Evolutionary conservation across 441 rosid genomes (phyloP).

Genomic region (Flueggea neowawraea): DNA sequence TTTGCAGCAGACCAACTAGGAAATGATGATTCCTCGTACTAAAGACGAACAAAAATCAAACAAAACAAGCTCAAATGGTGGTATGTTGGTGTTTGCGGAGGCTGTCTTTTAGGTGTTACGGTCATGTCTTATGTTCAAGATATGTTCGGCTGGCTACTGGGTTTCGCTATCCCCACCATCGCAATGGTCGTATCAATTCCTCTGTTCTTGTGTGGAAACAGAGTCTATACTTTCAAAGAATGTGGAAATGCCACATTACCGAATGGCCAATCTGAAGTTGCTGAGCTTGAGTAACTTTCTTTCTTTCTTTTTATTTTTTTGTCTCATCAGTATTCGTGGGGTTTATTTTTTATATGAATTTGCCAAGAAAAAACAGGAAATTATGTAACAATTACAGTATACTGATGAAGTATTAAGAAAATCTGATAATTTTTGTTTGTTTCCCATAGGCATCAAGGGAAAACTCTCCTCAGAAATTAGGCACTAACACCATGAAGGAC

Average conservation of each 20-base stretch:
- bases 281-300: slow-evolving; percentile 74
- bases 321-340: too few species aligned
- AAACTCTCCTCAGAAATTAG: slow-evolving; percentile 42
- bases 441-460: slow-evolving; percentile 60
- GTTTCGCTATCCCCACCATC: slow-evolving; percentile 84
- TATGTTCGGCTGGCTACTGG: slow-evolving; percentile 84
- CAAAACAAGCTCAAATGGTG: slow-evolving; percentile 58
- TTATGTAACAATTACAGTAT: too few species aligned
- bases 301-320: neutral
- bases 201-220: slow-evolving; percentile 52
- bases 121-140: slow-evolving; percentile 90
- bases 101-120: slow-evolving; percentile 85
- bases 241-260: slow-evolving; percentile 23
- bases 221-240: slow-evolving; percentile 38
- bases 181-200: slow-evolving; percentile 50
- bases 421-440: slow-evolving; percentile 11
- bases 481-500: slow-evolving; percentile 7
- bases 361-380: too few species aligned
- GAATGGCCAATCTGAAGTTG: slow-evolving; percentile 28
- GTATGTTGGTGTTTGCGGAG: slow-evolving; percentile 85
- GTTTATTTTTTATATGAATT: neutral
- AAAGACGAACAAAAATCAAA: slow-evolving; percentile 40
- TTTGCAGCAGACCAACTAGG: slow-evolving; percentile 87
- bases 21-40: slow-evolving; percentile 38
- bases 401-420: neutral